Conservation (phyloP, 345 rosid genomes). For the Pelargonium nanum region DNA sequence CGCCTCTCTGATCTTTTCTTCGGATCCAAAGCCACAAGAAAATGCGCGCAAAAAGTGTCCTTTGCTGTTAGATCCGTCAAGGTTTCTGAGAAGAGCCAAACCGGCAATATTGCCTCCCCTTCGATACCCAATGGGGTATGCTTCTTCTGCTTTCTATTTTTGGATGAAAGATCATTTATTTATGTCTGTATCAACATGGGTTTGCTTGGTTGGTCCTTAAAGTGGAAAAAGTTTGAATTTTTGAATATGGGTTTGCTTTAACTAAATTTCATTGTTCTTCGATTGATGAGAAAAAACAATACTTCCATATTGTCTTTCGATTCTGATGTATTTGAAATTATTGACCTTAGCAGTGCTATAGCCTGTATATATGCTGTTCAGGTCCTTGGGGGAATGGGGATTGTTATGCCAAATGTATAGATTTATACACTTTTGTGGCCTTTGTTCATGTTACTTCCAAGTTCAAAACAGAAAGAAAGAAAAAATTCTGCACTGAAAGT, state of each 20-base stretch:
- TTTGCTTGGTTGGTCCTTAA: not conserved
- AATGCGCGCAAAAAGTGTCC: slow-evolving; percentile 9
- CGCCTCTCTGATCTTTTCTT: slow-evolving; percentile 21
- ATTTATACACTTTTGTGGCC: not conserved
- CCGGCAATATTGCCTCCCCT: slow-evolving; percentile 18
- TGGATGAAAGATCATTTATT: not conserved
- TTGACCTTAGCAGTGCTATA: not conserved
- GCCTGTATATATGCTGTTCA: not conserved
- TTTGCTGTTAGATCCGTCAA: slow-evolving; percentile 37
- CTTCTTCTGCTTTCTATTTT: slow-evolving; percentile 1
- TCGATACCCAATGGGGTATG: slow-evolving; percentile 39
- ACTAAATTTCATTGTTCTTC: not conserved
- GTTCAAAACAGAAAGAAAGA: too few species aligned
- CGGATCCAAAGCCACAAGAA: slow-evolving; percentile 9
- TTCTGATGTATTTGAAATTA: not conserved
- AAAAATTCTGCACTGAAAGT: too few species aligned
- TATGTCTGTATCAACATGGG: not conserved
- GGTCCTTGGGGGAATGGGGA: not conserved
- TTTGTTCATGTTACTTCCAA: not conserved
- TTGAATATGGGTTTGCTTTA: too few species aligned
- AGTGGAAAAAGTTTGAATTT: not conserved
- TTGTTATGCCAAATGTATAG: not conserved
- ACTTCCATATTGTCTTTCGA: not conserved
- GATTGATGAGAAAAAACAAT: not conserved
- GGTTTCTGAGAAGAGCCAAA: slow-evolving; percentile 14